These are phyloP conservation scores for Bonia amplexicaulis DNA, from an alignment of 176 grass and related monocot genomes.

Conservation along the genomic window DNA sequence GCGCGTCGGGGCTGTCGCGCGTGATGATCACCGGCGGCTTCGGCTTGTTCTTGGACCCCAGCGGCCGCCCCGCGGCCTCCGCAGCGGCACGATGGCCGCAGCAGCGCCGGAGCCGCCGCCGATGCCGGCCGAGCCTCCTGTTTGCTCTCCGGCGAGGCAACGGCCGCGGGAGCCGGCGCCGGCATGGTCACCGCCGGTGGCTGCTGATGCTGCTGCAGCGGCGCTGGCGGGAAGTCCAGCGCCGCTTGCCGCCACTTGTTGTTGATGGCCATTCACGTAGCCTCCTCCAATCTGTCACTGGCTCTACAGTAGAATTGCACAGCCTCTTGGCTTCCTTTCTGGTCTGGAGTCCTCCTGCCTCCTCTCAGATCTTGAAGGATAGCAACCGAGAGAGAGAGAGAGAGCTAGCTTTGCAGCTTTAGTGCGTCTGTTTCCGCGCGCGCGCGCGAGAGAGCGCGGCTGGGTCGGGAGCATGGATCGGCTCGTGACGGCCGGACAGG, in stretches of 20 bases:
- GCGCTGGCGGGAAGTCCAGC: slow-evolving; percentile 42
- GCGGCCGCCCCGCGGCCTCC: slow-evolving; percentile 50
- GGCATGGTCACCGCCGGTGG: neutral
- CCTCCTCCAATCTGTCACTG: slow-evolving; percentile 4
- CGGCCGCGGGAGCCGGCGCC: neutral
- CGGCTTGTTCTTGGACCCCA: slow-evolving; percentile 68
- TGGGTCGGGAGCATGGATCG: neutral
- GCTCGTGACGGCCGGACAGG: slow-evolving; percentile 12
- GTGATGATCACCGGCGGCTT: slow-evolving; percentile 71
- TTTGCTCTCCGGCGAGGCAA: slow-evolving; percentile 18
- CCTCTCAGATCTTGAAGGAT: slow-evolving; percentile 30
- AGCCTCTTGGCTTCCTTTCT: neutral
- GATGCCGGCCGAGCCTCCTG: neutral
- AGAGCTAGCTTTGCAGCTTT: neutral
- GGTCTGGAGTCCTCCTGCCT: neutral
- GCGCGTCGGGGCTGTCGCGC: slow-evolving; percentile 63
- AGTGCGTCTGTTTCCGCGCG: slow-evolving; percentile 10
- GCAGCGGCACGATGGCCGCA: slow-evolving; percentile 41
- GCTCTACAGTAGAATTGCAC: slow-evolving; percentile 16
- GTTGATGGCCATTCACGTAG: slow-evolving; percentile 57
- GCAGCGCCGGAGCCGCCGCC: neutral
- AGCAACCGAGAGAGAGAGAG: neutral
- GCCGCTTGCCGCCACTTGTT: slow-evolving; percentile 56
- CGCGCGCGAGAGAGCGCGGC: neutral
- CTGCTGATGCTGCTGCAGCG: neutral